Evolutionary conservation across 2,329 filamentous ascomycete genomes (phyloP).

Genomic region (Colletotrichum endophyticum): DNA sequence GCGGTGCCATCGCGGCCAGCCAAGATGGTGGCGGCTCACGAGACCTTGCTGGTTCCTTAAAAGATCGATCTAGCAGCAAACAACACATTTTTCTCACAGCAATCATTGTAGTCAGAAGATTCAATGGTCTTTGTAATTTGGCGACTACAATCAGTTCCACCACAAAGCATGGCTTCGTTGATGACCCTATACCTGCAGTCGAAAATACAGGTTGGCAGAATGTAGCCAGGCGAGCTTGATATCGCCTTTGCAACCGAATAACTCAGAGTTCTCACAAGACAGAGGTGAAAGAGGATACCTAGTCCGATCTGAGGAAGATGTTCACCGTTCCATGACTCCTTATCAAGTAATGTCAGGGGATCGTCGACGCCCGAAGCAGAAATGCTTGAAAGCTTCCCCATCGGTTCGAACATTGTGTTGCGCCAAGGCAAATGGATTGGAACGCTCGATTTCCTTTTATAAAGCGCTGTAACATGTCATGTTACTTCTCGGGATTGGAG

Average conservation of each 20-base stretch:
- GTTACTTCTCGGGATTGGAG: rapidly evolving
- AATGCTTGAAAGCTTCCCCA: neutral
- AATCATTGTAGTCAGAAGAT: too few species aligned
- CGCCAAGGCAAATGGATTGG: neutral
- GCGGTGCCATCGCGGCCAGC: rapidly evolving
- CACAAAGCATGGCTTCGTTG: rapidly evolving
- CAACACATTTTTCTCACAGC: too few species aligned
- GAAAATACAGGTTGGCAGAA: rapidly evolving
- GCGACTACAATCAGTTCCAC: too few species aligned
- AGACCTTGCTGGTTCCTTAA: neutral
- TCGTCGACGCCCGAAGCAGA: neutral
- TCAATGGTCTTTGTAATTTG: too few species aligned
- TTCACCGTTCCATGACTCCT: rapidly evolving
- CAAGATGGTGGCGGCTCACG: rapidly evolving
- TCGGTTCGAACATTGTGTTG: neutral
- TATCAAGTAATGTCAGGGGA: neutral
- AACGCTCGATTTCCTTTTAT: neutral
- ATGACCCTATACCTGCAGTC: rapidly evolving
- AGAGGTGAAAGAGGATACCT: neutral
- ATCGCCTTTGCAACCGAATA: neutral
- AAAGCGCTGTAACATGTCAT: neutral
- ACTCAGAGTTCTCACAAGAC: neutral
- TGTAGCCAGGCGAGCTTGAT: neutral
- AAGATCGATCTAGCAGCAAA: neutral
- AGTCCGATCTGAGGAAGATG: neutral